phyloP scores from a whole-genome alignment of 78 protist genomes.

The Dictyostelium discoideum region dicty_2.7 NC_007088.5:486001-486500 shows the following conservation, averaged over 20 bases:
- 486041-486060: constrained; percentile 93
- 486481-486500: constrained; percentile 95
- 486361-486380: constrained; percentile 97
- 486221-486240: constrained; percentile 40
- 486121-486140: constrained; percentile 52
- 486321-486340: constrained; percentile 95
- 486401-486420: constrained; percentile 87
- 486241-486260: constrained; percentile 4
- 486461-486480: constrained; percentile 91
- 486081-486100: constrained; percentile 73
- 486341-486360: constrained; percentile 85
- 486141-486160: constrained; percentile 38
- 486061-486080: constrained; percentile 87
- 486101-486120: constrained; percentile 66
- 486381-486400: constrained; percentile 92
- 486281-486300: constrained; percentile 79
- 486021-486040: constrained; percentile 88
- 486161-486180: constrained; percentile 15
- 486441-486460: constrained; percentile 29
- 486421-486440: constrained; percentile 86
- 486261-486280: neutral
- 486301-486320: constrained; percentile 94
- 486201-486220: neutral
- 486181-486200: neutral
- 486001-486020: constrained; percentile 60